phyloP scores from a whole-genome alignment of 2,329 filamentous ascomycete species.

The Pseudopithomyces chartarum region DNA sequence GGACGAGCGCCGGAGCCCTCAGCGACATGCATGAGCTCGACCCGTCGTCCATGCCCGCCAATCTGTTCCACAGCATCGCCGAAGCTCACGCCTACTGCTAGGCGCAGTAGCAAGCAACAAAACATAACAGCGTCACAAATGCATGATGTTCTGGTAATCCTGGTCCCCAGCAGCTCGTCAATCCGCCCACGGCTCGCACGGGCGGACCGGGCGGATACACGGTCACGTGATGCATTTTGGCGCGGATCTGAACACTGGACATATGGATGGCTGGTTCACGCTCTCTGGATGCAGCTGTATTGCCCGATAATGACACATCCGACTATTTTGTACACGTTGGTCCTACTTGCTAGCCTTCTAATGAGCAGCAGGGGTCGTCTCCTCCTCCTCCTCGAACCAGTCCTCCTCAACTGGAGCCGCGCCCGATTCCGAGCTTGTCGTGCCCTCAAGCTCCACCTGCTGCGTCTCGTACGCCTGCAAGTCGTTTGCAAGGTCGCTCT shows the following conservation, averaged over 20 bases:
- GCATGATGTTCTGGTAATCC: no score
- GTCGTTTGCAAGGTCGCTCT: conserved; percentile 88
- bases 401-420: conserved; percentile 67
- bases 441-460: conserved; percentile 92
- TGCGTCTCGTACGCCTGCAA: conserved; percentile 94
- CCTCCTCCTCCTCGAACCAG: conserved; percentile 83
- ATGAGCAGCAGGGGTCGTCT: conserved; percentile 52
- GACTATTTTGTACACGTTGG: conserved; percentile 41
- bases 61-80: no score
- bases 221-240: conserved; percentile 28
- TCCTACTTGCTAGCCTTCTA: conserved; percentile 22
- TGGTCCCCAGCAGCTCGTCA: no score
- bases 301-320: conserved; percentile 42
- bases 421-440: conserved; percentile 64
- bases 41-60: no score
- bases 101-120: no score
- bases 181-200: no score
- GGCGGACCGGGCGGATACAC: no score
- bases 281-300: conserved; percentile 20
- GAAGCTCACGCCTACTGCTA: no score
- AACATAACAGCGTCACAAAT: no score
- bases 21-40: no score
- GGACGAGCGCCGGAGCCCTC: no score
- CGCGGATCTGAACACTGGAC: neutral
- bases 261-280: neutral